phyloP scores from a whole-genome alignment of 2,329 filamentous ascomycete species.

The Cucurbitaria berberidis region DNA sequence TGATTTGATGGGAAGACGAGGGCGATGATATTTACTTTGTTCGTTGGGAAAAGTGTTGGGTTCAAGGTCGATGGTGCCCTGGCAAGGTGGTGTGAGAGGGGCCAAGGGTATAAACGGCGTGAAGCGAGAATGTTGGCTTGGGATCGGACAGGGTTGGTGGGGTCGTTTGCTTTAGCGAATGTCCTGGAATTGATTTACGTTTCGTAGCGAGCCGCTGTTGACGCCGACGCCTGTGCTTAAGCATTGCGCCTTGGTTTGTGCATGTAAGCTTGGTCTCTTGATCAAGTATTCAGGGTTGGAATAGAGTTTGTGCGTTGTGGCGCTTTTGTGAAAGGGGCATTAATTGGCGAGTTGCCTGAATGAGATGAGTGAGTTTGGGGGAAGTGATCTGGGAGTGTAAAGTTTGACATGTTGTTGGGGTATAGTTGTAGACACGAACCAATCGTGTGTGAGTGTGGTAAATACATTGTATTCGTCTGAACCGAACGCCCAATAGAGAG shows the following conservation, averaged over 20 bases:
- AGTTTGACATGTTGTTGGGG: too few species aligned
- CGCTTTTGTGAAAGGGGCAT: neutral
- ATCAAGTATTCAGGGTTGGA: neutral
- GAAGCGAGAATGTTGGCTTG: neutral
- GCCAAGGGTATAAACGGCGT: neutral
- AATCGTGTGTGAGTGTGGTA: slow-evolving; percentile 3
- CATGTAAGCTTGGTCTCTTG: slow-evolving; percentile 7
- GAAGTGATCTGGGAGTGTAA: neutral
- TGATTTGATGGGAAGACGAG: slow-evolving; percentile 13
- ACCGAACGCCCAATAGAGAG: neutral
- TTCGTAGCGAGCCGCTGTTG: slow-evolving; percentile 25
- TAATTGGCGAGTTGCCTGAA: neutral
- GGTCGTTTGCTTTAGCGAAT: slow-evolving; percentile 11
- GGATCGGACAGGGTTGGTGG: neutral
- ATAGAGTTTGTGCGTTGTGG: slow-evolving; percentile 9
- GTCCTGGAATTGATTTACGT: slow-evolving; percentile 8
- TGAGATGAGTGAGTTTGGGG: neutral
- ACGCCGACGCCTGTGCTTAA: slow-evolving; percentile 14
- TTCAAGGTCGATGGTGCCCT: neutral
- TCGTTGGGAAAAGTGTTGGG: neutral
- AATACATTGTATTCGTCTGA: slow-evolving; percentile 4
- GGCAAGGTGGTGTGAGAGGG: too few species aligned
- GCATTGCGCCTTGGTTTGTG: slow-evolving; percentile 7
- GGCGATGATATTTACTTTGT: neutral
- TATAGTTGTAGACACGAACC: slow-evolving; percentile 11